Evolutionary conservation across 2,329 filamentous ascomycete genomes (phyloP), one percentile per base, ranked within the genome.

Genomic region (Lizonia empirigonia): DNA sequence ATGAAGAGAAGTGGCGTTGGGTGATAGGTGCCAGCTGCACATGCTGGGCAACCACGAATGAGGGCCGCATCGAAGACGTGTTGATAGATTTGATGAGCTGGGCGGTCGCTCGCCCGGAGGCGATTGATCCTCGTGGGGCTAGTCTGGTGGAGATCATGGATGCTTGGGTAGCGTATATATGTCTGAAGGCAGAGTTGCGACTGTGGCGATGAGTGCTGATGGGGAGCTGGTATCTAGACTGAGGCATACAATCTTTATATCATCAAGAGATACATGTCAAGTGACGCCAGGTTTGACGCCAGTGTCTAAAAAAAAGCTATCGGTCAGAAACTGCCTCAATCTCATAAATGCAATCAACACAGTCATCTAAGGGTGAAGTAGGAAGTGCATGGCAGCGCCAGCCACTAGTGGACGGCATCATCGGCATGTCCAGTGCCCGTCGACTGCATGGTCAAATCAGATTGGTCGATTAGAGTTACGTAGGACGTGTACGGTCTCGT

Each of bases 1-100:
- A 73, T 2, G 73, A 75, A 46, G 74, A 76, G 63, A 80, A 79
- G 30, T 69, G 68, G 23, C 75, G 73, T 37, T 64, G 65, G 29
- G 61, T 36, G 33, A 56, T 26, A 13, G 58, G 47, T 24, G 41
- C 46, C 8, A 58, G 50, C 30, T 63, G 58, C 32, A 60, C 20
- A n/a, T 73, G 69, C 19, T 63, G 59, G 9, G 69, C 54, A 27
- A 67, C 60, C 39, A 74, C 49, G 49, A 74, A 71, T 44, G 62
- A 59, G 5, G 74, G 67, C 39, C 70, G 64, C 24, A 69, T 50
- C 15, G 64, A 60, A 15, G 64, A 63, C 56, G 67, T 64, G 66
- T 73, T 70, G 63, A 75, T 58, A 12, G 67, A 59, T 53, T 69
- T 73, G 60, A 74, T 59, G 38, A 76, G 39, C 29, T 74, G 70